Base-by-base conservation (phyloP, 2,329 filamentous ascomycete genomes). In the Pochonia chlamydosporia region DNA sequence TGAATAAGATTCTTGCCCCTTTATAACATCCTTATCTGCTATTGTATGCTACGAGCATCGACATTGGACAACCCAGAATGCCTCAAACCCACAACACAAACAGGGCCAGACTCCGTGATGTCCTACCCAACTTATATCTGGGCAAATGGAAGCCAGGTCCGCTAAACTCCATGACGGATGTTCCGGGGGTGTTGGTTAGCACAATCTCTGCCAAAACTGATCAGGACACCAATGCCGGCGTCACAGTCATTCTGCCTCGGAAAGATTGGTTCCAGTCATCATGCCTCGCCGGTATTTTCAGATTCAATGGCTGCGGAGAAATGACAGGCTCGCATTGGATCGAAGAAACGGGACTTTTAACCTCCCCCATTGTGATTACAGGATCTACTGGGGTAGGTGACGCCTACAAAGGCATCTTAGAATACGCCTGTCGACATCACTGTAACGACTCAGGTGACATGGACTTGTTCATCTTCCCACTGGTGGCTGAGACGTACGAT, bases 291-390 rank as follows among this genome's bases (percentile, higher is more conserved):
- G 70, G 70, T n/a, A 56, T 76, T 41, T 83, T 82, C 63, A 72
- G 74, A 50, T 82, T 85, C 67, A 85, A 85, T 54, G 81, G 81
- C 46, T 75, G 74, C 40, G 81, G 82, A 36, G 79, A 84, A 61
- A 68, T 84, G 66, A 84, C 81, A 0, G 79, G 80, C 3, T 68
- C 67, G 9, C 77, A 83, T 54, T 81, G 78, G 74, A 75, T 84
- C 49, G 71, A 79, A 14, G 81, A 85, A 59, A 79, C 78, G 0
- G 80, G 81, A 0, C 66, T 81, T 4, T 61, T 83, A 3, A 72
- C 75, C 46, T 79, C 75, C 3, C 82, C 81, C 3, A 76, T 85
- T 48, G 59, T 82, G 45, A 67, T 85, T 45, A 85, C 81, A 3
- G 80, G 75, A 3, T 74, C 80, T 33, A 68, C 73, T 2, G n/a